A percentile compares a stretch with the other conserved stretches of the same genome.
phyloP scores from a whole-genome alignment of 257 asterid species.

The Thymus mandschuricus region DNA sequence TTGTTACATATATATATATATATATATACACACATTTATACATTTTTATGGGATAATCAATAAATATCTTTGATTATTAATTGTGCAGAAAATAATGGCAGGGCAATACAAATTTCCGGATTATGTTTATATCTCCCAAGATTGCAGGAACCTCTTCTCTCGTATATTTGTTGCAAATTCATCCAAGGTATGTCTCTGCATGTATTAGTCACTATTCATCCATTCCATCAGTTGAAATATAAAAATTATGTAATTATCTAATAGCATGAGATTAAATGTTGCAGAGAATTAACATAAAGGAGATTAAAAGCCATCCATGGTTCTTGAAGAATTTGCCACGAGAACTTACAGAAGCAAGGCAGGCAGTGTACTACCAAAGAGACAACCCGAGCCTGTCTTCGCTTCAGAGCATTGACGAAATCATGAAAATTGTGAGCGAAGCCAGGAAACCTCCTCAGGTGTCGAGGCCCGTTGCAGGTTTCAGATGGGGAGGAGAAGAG shows the following conservation, averaged over 20 bases:
- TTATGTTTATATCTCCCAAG: conserved; percentile 63
- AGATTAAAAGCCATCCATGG: conserved; percentile 67
- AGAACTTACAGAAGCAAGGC: conserved; percentile 61
- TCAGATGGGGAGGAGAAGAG: conserved; percentile 66
- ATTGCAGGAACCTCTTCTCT: conserved; percentile 62
- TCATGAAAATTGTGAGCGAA: conserved; percentile 73
- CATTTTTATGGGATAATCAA: not conserved
- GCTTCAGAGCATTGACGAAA: conserved; percentile 65
- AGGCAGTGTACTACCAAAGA: conserved; percentile 56
- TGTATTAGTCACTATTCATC: not conserved
- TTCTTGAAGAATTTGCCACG: conserved; percentile 69
- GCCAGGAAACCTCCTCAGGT: conserved; percentile 55
- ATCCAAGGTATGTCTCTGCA: conserved; percentile 37
- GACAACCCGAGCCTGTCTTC: conserved; percentile 57
- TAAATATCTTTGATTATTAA: too few species aligned
- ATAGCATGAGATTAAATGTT: not conserved
- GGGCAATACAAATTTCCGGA: conserved; percentile 65
- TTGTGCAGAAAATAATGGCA: conserved; percentile 53
- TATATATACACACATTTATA: not conserved
- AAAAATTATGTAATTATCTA: too few species aligned
- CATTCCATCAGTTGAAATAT: too few species aligned
- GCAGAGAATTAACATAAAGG: conserved; percentile 63
- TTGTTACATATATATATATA: too few species aligned
- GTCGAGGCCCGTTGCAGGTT: conserved; percentile 41
- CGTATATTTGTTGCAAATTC: conserved; percentile 58